Percentiles rank a stretch among this genome's conserved stretches.
Evolutionary conservation across 2,329 filamentous ascomycete genomes (phyloP).

Genomic region (Davidsoniella eucalypti): DNA sequence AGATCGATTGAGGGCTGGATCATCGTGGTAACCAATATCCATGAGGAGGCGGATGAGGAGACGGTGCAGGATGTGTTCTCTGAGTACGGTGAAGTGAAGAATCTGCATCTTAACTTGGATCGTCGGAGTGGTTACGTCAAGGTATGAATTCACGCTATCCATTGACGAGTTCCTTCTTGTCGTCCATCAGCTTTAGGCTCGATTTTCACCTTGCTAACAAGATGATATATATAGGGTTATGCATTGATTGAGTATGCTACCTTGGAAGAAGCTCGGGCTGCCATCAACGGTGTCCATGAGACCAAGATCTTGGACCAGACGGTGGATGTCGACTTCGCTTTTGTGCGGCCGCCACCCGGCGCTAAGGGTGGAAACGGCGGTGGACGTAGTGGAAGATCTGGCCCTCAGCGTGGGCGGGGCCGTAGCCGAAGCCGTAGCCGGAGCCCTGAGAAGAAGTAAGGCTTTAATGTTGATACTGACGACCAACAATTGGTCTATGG

Average conservation of each 20-base stretch:
- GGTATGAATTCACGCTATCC: conserved; percentile 26
- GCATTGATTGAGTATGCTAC: conserved; percentile 74
- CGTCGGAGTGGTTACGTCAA: conserved; percentile 74
- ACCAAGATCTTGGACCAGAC: conserved; percentile 70
- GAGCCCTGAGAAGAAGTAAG: conserved; percentile 20
- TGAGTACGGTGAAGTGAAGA: conserved; percentile 77
- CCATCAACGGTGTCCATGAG: conserved; percentile 63
- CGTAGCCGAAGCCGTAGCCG: conserved; percentile 31
- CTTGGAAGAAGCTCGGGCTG: conserved; percentile 61
- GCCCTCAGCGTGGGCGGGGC: conserved; percentile 18
- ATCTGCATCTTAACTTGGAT: conserved; percentile 69
- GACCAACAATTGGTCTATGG: neutral
- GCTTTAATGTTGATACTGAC: neutral
- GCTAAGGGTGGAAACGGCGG: conserved; percentile 21
- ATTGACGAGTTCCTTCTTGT: neutral
- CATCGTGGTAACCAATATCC: conserved; percentile 69
- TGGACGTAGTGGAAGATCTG: conserved; percentile 19
- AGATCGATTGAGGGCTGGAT: conserved; percentile 86
- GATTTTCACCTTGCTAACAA: neutral
- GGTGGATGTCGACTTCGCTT: conserved; percentile 67
- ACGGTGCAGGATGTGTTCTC: conserved; percentile 66
- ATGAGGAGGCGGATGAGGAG: conserved; percentile 76
- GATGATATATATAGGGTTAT: conserved; percentile 44
- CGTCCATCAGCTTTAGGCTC: neutral
- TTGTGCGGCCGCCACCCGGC: conserved; percentile 59